Conservation (phyloP, 2,329 filamentous ascomycete species). For the Calonectria pauciramosa region DNA sequence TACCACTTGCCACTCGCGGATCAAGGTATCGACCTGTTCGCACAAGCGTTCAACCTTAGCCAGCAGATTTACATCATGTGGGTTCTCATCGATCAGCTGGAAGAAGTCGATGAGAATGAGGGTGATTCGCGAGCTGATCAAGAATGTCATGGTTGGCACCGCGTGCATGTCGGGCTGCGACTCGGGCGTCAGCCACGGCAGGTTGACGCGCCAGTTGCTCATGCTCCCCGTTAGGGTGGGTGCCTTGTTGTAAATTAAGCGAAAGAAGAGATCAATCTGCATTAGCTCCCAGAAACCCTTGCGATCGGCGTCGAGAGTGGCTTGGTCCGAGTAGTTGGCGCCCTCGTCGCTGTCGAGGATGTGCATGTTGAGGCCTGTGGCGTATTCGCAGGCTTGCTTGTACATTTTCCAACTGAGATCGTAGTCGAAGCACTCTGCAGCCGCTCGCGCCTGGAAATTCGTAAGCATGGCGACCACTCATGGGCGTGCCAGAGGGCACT, state of each 20-base stretch:
- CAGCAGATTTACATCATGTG: not conserved
- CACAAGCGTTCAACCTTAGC: constrained; percentile 1
- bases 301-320: constrained; percentile 8
- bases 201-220: constrained; percentile 22
- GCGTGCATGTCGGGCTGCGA: constrained; percentile 19
- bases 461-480: not conserved
- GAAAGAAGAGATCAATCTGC: constrained; percentile 23
- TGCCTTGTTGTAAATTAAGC: constrained; percentile 12
- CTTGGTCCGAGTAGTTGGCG: not conserved
- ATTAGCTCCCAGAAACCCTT: constrained; percentile 24
- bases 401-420: constrained; percentile 20
- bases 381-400: constrained; percentile 18
- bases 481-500: not conserved
- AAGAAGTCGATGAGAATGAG: constrained; percentile 15
- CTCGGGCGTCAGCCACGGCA: constrained; percentile 21
- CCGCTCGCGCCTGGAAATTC: not conserved
- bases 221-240: not conserved
- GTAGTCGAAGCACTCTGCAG: constrained; percentile 20
- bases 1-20: constrained; percentile 22
- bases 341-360: constrained; percentile 15
- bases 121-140: constrained; percentile 18
- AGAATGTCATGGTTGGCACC: constrained; percentile 15
- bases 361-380: constrained; percentile 24
- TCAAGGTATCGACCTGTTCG: not conserved
- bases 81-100: not conserved